Evolutionary conservation across 2,329 filamentous ascomycete genomes (phyloP), one percentile per base, ranked within the genome.

Genomic region (Aureobasidium leucospermi): DNA sequence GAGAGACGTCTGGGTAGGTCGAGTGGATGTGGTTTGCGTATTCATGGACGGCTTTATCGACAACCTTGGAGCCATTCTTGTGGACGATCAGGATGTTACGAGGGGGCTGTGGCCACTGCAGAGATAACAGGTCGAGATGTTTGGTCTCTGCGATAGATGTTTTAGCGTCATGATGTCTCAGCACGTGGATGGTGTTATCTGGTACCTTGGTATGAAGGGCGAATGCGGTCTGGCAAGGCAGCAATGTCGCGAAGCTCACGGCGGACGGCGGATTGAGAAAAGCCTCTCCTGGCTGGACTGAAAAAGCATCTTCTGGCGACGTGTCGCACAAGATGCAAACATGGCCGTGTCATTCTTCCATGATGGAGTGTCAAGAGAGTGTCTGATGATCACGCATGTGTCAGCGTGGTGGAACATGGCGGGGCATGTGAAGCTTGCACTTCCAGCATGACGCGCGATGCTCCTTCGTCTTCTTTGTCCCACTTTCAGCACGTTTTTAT

Each of bases 1-100:
- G 79, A 67, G 90, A 88, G 63, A 92, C 83, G 56, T 83, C 83
- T 1, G 90, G 87, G 72, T 97, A 96, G 61, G 90, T 89, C 63
- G 79, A 80, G 65, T 85, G 83, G 61, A 96, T 82, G 73, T 97
- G 88, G 69, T 79, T 78, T 45, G 78, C 78, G 67, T 85, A 85
- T 66, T 85, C 82, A 61, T 84, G 68, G 39, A 86, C 71, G 2
- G 82, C 81, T 13, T 77, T 71, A 31, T 80, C 83, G 55, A 85
- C 81, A 31, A 74, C 72, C 2, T 78, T 75, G 2, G 81, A 81
- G 64, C 80, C 76, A 63, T 84, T 79, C 70, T 89, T 90, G 70
- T 86, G 85, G 47, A 88, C 81, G 59, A 89, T 73, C 61, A 90
- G 77, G 57, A 90, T 76, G 65, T 89, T 89, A 55, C 83, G 81